These are phyloP conservation scores for Ustilago loliicola DNA, from an alignment of 1,284 basidiomycete species.

Conservation along the genomic window DNA sequence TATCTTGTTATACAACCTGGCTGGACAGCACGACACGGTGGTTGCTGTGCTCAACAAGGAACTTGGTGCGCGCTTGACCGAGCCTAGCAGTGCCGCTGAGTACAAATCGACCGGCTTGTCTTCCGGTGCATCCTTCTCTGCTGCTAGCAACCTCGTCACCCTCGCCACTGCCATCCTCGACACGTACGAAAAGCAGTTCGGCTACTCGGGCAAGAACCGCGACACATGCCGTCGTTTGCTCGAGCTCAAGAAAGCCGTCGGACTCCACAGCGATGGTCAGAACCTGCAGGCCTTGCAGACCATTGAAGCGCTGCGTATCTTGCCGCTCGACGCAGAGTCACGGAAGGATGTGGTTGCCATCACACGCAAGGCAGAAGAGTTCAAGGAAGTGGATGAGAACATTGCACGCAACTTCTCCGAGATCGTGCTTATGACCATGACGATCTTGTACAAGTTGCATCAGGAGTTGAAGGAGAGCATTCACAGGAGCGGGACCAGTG, in stretches of 20 bases:
- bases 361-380: conserved; percentile 88
- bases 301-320: conserved; percentile 87
- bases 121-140: conserved; percentile 73
- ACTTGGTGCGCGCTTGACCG: conserved; percentile 78
- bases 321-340: conserved; percentile 81
- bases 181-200: conserved; percentile 81
- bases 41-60: conserved; percentile 88
- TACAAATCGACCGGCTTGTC: conserved; percentile 44
- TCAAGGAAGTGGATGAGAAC: conserved; percentile 86
- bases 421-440: conserved; percentile 93
- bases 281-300: conserved; percentile 85
- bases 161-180: conserved; percentile 86
- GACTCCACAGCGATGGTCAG: conserved; percentile 80
- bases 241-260: conserved; percentile 84
- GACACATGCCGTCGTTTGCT: conserved; percentile 77
- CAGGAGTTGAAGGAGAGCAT: conserved; percentile 64
- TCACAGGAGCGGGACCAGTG: conserved; percentile 50
- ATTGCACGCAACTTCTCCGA: conserved; percentile 90
- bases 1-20: conserved; percentile 94
- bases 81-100: conserved; percentile 50
- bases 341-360: conserved; percentile 83
- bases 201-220: conserved; percentile 82
- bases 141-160: conserved; percentile 79
- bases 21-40: conserved; percentile 90
- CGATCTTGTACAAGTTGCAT: conserved; percentile 78